These are phyloP conservation scores for Castanea mollissima DNA, from an alignment of 306 rosid genomes.

Conservation along the genomic window DNA sequence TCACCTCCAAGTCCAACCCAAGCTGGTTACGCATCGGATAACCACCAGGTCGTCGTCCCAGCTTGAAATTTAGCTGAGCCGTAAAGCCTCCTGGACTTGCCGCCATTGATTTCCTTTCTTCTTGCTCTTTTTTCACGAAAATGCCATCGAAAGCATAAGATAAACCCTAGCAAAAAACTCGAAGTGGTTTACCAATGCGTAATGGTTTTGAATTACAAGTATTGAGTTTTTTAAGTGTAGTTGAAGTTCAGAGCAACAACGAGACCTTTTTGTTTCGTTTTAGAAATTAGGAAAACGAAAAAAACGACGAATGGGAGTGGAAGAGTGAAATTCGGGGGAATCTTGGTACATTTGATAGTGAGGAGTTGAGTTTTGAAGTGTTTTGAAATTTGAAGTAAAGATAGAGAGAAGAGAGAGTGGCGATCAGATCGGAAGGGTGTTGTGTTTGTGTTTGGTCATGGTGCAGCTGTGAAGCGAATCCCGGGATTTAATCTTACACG, in stretches of 20 bases:
- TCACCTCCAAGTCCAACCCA: conserved; percentile 26
- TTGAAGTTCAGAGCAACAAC: neutral
- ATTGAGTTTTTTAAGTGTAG: neutral
- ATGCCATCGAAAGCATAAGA: conserved; percentile 34
- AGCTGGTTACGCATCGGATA: conserved; percentile 13
- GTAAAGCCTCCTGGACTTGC: conserved; percentile 67
- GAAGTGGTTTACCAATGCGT: too few relatives aligned
- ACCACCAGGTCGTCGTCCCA: conserved; percentile 26
- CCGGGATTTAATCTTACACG: conserved; percentile 55
- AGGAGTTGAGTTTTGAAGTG: neutral
- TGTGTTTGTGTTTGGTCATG: conserved; percentile 10
- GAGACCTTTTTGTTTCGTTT: neutral
- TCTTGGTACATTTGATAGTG: conserved; percentile 31
- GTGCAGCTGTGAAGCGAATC: conserved; percentile 20
- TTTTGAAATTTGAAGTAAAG: neutral
- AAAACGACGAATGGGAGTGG: conserved; percentile 1
- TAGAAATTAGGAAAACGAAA: neutral
- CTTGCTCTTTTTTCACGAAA: neutral
- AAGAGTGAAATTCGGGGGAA: conserved; percentile 19
- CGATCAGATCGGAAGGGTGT: conserved; percentile 46
- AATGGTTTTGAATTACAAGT: neutral
- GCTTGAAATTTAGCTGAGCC: conserved; percentile 55
- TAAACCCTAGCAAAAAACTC: neutral
- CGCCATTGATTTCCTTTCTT: conserved; percentile 42
- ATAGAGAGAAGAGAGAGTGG: conserved; percentile 6